These are phyloP conservation scores for Takakia lepidozioides DNA, from an alignment of 225 moss, liverwort and hornwort species.

Conservation along the genomic window DNA sequence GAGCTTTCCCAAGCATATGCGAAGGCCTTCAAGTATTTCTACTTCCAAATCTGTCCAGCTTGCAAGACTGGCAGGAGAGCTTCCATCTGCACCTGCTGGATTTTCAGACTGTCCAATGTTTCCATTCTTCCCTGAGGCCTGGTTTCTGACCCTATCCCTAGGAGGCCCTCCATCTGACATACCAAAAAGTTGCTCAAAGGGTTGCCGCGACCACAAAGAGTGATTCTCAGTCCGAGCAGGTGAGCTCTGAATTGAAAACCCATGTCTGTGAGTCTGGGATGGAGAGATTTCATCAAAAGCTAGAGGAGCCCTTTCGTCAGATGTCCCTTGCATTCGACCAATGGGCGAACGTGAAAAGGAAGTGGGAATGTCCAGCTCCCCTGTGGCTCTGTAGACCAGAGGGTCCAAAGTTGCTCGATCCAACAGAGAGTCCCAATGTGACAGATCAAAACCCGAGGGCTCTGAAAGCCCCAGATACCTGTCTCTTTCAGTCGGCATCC, in stretches of 20 bases:
- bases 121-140: constrained; percentile 7
- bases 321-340: constrained; percentile 43
- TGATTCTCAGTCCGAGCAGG: constrained; percentile 35
- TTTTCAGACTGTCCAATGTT: constrained; percentile 12
- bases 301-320: constrained; percentile 56
- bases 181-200: constrained; percentile 75
- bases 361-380: constrained; percentile 56
- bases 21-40: constrained; percentile 45
- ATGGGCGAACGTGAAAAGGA: constrained; percentile 61
- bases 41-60: constrained; percentile 27
- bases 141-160: constrained; percentile 14
- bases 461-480: constrained; percentile 13
- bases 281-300: constrained; percentile 85
- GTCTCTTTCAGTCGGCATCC: too few species aligned
- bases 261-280: constrained; percentile 60
- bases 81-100: constrained; percentile 10
- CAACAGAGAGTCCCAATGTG: constrained; percentile 24
- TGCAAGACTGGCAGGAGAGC: constrained; percentile 1
- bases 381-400: constrained; percentile 71
- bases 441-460: constrained; percentile 21
- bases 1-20: constrained; percentile 52
- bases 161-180: constrained; percentile 20
- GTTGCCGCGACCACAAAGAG: constrained; percentile 69
- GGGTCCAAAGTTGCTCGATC: constrained; percentile 32
- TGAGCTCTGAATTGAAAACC: constrained; percentile 69